Percentiles rank a stretch among this genome's conserved stretches.
Conservation (phyloP, 1,284 basidiomycete genomes). For the Melampsora larici-populina region DNA sequence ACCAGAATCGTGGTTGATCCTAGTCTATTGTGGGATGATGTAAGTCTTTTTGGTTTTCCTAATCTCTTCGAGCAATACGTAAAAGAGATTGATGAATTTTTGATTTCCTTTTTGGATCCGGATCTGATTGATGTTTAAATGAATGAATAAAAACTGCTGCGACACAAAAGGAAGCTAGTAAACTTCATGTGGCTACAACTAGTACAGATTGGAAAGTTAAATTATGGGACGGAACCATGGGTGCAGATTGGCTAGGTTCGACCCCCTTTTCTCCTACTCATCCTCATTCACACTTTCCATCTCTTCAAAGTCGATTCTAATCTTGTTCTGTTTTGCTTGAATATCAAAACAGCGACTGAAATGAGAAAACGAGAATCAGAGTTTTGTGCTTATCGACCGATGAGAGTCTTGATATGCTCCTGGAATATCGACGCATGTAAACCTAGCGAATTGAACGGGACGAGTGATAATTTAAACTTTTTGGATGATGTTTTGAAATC, state of each 20-base stretch:
- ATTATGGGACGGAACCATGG: conserved; percentile 39
- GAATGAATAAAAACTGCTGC: conserved; percentile 70
- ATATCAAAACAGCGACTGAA: conserved; percentile 62
- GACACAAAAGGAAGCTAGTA: conserved; percentile 72
- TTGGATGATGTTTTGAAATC: conserved; percentile 68
- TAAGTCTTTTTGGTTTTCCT: conserved; percentile 59
- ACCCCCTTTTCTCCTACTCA: not conserved
- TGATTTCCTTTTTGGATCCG: conserved; percentile 44
- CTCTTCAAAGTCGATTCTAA: conserved; percentile 75
- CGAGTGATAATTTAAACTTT: conserved; percentile 67
- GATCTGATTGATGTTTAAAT: conserved; percentile 71
- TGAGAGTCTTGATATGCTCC: conserved; percentile 77
- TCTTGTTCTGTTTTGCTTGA: too few relatives aligned
- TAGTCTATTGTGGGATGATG: conserved; percentile 38
- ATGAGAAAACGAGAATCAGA: conserved; percentile 69
- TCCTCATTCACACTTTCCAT: conserved; percentile 50
- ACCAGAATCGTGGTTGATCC: conserved; percentile 66
- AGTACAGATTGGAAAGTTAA: conserved; percentile 40
- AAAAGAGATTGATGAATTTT: conserved; percentile 46
- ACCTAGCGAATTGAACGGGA: conserved; percentile 67
- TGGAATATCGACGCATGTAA: conserved; percentile 91
- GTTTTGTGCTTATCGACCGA: conserved; percentile 73
- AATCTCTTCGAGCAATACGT: conserved; percentile 65
- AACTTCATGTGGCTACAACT: conserved; percentile 37
- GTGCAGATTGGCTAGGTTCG: conserved; percentile 33